Base-by-base conservation (phyloP, 192 early-diverging fungal species). In the Phycomyces nitens region DNA sequence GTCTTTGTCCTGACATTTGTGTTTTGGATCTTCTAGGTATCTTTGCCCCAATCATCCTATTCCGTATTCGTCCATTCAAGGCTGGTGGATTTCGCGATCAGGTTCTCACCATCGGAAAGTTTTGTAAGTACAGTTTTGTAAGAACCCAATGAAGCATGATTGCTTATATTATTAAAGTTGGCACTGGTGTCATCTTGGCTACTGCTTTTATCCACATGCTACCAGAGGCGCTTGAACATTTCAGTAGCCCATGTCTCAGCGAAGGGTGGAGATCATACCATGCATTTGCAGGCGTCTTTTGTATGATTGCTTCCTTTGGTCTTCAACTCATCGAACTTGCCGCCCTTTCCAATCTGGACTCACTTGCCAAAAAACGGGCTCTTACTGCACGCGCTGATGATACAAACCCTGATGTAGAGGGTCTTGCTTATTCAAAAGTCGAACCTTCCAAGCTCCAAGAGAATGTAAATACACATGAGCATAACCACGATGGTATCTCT, bases 121-220 rank as follows among this genome's bases (percentile, higher is more conserved):
- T 67, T 34, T 67, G 64, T 54, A 60, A 65, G 52, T 63, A 53
- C 15, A 44, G 44, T 57, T 57, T 38, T 57, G 56, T 38, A 53
- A 57, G 22, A 18, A 22, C n/a, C 5, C 51, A 10, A 11, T 23
- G 7, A 34, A 27, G 56, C 4, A 7, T 34, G 38, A 57, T 20
- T 16, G 18, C 20, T 58, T 5, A 41, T 29, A 5, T 21, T 55
- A 55, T 41, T 27, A 60, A 15, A 65, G 64, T 67, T 60, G 82
- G 82, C 27, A 80, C 76, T 0, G 90, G 89, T 0, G 83, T 90
- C 7, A 89, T 92, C 56, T 53, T 90, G 22, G 84, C 90, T 9
- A 92, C 90, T 9, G 83, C 84, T 6, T 87, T 92, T 53, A 84
- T 92, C 44, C 90, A 92, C 67, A 89, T 91, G 89, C 63, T 91